Conservation (phyloP, 148 eudicot species). For the Rhododendron ovatum region DNA sequence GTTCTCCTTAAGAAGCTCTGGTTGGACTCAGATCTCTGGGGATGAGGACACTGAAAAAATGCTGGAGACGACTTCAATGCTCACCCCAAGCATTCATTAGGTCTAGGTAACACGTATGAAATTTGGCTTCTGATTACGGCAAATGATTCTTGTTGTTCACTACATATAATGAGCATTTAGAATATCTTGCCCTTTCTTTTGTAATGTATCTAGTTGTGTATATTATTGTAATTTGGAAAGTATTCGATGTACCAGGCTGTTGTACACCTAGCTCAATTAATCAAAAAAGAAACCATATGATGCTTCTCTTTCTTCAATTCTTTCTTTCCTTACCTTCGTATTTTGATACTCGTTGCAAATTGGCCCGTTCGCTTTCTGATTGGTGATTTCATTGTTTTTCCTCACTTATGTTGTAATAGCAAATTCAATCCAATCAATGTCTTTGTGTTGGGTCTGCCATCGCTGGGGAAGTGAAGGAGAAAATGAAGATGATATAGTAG, state of each 20-base stretch:
- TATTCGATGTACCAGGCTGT: background rate
- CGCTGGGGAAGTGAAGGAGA: background rate
- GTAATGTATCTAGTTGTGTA: background rate
- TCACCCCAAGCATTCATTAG: constrained; percentile 30
- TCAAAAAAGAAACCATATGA: background rate
- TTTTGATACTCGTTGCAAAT: background rate
- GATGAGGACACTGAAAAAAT: constrained; percentile 49
- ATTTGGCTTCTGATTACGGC: background rate
- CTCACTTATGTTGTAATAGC: background rate
- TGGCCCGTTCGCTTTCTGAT: background rate
- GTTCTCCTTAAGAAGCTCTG: constrained; percentile 49
- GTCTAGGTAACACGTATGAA: constrained; percentile 5
- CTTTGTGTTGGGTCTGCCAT: background rate
- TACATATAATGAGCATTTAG: background rate
- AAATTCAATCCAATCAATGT: background rate
- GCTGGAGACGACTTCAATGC: constrained; percentile 47
- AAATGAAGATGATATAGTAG: background rate
- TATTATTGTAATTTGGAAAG: background rate
- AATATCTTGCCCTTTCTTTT: background rate
- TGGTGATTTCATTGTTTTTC: background rate
- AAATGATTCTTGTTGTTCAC: background rate
- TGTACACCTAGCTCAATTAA: background rate
- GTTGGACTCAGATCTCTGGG: constrained; percentile 64
- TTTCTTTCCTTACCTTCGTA: background rate
- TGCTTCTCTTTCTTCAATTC: constrained; percentile 4